Percentiles rank a stretch among this genome's conserved stretches.
Conservation (phyloP, 164 flowering plant genomes). For the Vitis rupestris region DNA sequence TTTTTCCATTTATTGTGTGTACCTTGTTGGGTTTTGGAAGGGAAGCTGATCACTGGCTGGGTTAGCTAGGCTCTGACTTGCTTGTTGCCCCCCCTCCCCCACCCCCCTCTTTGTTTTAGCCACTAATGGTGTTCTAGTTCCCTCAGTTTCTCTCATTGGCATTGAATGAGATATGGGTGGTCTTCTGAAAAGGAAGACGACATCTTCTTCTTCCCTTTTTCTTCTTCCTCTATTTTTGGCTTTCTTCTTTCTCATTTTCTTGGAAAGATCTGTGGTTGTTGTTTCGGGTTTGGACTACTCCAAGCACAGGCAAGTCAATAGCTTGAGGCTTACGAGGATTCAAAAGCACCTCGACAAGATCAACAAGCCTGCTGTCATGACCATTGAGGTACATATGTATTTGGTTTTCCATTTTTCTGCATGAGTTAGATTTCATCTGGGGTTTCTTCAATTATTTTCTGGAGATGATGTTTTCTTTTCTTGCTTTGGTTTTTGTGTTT, state of each 20-base stretch:
- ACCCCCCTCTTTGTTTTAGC: conserved; percentile 13
- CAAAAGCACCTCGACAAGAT: conserved; percentile 59
- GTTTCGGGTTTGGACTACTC: conserved; percentile 55
- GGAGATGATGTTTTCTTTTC: not conserved
- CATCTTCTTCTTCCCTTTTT: not conserved
- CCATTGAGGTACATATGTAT: conserved; percentile 53
- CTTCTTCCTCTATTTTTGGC: conserved; percentile 18
- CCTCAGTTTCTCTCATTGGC: conserved; percentile 25
- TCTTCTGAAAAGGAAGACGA: conserved; percentile 19
- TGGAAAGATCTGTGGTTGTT: conserved; percentile 5
- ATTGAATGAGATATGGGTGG: conserved; percentile 43
- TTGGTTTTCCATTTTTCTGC: not conserved
- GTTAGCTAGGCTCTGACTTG: too few species aligned
- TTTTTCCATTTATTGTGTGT: conserved; percentile 1
- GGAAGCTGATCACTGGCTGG: too few species aligned
- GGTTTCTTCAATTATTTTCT: not conserved
- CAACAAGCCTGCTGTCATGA: conserved; percentile 59
- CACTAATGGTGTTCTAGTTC: conserved; percentile 32
- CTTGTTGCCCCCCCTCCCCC: too few species aligned
- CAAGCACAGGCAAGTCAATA: conserved; percentile 43
- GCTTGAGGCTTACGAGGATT: conserved; percentile 66
- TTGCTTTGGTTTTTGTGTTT: conserved; percentile 1
- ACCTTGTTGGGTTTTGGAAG: conserved; percentile 4
- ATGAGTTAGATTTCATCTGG: not conserved
- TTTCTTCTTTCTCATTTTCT: conserved; percentile 13